Percentiles rank a stretch among this genome's conserved stretches.
Evolutionary conservation across 257 asterid genomes (phyloP).

Genomic region (Lycium barbarum): DNA sequence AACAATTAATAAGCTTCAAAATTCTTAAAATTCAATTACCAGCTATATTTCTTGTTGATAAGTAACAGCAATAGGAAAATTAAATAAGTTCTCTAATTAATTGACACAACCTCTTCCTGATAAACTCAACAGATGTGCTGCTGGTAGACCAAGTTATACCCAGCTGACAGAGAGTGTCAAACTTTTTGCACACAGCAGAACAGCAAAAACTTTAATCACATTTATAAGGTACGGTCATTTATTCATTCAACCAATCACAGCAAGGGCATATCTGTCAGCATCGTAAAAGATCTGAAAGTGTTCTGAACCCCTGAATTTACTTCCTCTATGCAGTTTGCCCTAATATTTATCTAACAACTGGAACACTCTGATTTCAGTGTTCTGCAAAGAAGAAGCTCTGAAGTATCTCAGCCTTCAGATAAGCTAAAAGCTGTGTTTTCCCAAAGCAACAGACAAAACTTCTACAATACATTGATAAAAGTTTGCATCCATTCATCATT

Average conservation of each 20-base stretch:
- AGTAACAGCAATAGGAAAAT: not conserved
- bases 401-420: not conserved
- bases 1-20: constrained; percentile 37
- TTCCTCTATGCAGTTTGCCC: not conserved
- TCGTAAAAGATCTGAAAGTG: not conserved
- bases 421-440: not conserved
- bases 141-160: not conserved
- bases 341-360: not conserved
- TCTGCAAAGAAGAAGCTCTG: not conserved
- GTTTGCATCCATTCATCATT: not conserved
- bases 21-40: constrained; percentile 27
- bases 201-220: not conserved
- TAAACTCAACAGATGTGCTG: not conserved
- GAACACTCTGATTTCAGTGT: not conserved
- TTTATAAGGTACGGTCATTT: not conserved
- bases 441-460: not conserved
- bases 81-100: not conserved
- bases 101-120: constrained; percentile 15
- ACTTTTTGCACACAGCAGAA: constrained; percentile 14
- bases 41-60: not conserved
- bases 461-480: not conserved
- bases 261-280: not conserved
- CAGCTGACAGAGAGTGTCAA: constrained; percentile 22
- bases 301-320: not conserved
- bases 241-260: not conserved